A percentile compares a stretch with the other conserved stretches of the same genome.
These are phyloP conservation scores for Elaeis guineensis DNA, from an alignment of 176 grass and related monocot genomes.

Conservation along the genomic window DNA sequence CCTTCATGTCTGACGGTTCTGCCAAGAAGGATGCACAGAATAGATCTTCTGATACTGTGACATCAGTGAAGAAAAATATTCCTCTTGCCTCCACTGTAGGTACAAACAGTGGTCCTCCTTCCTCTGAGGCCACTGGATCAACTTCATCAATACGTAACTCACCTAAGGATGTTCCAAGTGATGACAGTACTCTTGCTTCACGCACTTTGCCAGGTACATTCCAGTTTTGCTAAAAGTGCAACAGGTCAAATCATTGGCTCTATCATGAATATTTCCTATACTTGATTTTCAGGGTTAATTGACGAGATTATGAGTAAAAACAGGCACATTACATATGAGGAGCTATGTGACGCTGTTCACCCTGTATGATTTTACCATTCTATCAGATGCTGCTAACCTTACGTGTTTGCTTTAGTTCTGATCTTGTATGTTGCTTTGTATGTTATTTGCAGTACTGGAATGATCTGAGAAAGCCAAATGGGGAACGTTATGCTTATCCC, in stretches of 20 bases:
- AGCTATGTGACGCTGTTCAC: slow-evolving; percentile 57
- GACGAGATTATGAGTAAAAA: slow-evolving; percentile 58
- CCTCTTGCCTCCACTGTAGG: slow-evolving; percentile 15
- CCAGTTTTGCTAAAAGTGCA: slow-evolving; percentile 21
- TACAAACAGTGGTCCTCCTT: slow-evolving; percentile 16
- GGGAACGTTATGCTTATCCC: slow-evolving; percentile 43
- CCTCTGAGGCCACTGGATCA: slow-evolving; percentile 32
- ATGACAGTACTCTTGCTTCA: slow-evolving; percentile 17
- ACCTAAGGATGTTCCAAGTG: slow-evolving; percentile 16
- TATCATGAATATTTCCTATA: slow-evolving; percentile 8
- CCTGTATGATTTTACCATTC: slow-evolving; percentile 34
- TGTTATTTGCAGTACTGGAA: slow-evolving; percentile 50
- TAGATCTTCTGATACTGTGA: slow-evolving; percentile 36
- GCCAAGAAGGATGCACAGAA: slow-evolving; percentile 38
- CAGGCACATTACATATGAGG: slow-evolving; percentile 56
- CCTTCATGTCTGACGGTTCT: slow-evolving; percentile 28
- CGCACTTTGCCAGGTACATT: slow-evolving; percentile 61
- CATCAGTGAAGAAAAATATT: slow-evolving; percentile 34
- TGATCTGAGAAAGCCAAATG: slow-evolving; percentile 58
- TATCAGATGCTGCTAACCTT: background rate
- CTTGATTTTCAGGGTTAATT: slow-evolving; percentile 67
- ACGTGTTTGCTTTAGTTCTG: background rate
- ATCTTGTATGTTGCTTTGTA: background rate
- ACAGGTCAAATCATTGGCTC: background rate
- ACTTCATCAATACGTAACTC: slow-evolving; percentile 2